A percentile compares a stretch with the other conserved stretches of the same genome.
Conservation (phyloP, 2,329 filamentous ascomycete genomes). For the Akanthomyces lecanii region DNA sequence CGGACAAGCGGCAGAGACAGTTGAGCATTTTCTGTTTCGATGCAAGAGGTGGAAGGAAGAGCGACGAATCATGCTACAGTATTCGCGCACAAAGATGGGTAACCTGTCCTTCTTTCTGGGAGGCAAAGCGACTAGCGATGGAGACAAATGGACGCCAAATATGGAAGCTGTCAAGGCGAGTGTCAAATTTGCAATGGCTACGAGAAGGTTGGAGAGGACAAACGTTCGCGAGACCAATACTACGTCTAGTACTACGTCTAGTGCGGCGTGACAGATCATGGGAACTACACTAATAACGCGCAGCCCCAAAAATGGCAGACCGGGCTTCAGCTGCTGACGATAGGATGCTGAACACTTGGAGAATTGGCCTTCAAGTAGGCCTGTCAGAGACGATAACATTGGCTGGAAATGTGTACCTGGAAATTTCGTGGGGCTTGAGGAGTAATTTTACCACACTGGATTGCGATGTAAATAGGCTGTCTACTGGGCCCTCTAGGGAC, state of each 20-base stretch:
- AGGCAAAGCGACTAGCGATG: constrained; percentile 1
- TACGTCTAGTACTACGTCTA: not conserved
- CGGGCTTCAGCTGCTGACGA: not conserved
- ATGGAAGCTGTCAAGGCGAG: constrained; percentile 5
- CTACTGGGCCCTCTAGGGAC: not conserved
- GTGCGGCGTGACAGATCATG: not conserved
- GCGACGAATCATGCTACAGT: not conserved
- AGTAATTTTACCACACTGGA: not conserved
- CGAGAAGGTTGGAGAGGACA: not conserved
- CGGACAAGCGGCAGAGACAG: not conserved
- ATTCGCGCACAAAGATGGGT: not conserved
- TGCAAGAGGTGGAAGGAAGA: not conserved
- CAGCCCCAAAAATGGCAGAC: not conserved
- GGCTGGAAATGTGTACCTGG: not conserved
- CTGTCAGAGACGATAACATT: not conserved
- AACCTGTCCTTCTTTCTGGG: constrained; percentile 6
- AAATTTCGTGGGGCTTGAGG: not conserved
- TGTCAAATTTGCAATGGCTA: constrained; percentile 10
- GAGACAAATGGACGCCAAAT: not conserved
- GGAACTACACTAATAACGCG: not conserved
- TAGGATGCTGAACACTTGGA: constrained; percentile 5
- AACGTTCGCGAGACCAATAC: not conserved
- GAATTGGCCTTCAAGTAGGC: not conserved
- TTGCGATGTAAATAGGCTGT: no score
- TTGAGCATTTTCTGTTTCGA: not conserved